Evolutionary conservation across 129 eudicot genomes (phyloP).

Genomic region (Escallonia herrerae): DNA sequence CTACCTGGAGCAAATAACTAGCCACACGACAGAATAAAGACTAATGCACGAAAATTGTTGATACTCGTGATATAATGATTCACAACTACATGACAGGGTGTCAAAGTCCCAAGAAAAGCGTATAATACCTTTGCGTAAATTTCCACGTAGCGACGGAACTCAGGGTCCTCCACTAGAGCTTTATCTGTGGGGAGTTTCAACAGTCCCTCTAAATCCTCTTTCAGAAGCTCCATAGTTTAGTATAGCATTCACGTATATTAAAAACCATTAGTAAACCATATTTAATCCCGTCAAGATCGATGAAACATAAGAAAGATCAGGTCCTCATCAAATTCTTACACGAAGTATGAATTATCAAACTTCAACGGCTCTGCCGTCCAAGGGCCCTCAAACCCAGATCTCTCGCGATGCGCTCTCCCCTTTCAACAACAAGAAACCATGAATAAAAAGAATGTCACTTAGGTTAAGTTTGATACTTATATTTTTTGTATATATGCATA

Average conservation of each 20-base stretch:
- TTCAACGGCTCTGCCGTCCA: conserved; percentile 86
- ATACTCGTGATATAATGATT: neutral
- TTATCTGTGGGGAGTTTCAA: conserved; percentile 75
- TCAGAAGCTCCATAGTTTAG: conserved; percentile 62
- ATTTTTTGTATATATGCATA: no score
- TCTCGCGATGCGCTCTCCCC: conserved; percentile 90
- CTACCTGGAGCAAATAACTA: neutral
- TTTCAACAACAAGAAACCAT: conserved; percentile 6
- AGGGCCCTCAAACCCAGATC: conserved; percentile 96
- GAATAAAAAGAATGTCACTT: no score
- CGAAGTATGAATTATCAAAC: conserved; percentile 91
- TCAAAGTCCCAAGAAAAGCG: neutral
- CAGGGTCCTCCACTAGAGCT: conserved; percentile 67
- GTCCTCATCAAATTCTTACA: conserved; percentile 38
- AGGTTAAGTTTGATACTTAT: neutral
- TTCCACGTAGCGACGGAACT: conserved; percentile 51
- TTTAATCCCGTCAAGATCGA: neutral
- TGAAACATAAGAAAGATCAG: neutral
- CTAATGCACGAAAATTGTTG: neutral
- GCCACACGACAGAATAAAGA: no score
- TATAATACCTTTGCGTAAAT: conserved; percentile 70
- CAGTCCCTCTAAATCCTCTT: conserved; percentile 83
- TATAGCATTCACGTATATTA: neutral
- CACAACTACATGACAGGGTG: neutral
- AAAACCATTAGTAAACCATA: neutral